phyloP scores from a whole-genome alignment of 352 stramenopile genomes.

The Globisporangium camurandrum region DNA sequence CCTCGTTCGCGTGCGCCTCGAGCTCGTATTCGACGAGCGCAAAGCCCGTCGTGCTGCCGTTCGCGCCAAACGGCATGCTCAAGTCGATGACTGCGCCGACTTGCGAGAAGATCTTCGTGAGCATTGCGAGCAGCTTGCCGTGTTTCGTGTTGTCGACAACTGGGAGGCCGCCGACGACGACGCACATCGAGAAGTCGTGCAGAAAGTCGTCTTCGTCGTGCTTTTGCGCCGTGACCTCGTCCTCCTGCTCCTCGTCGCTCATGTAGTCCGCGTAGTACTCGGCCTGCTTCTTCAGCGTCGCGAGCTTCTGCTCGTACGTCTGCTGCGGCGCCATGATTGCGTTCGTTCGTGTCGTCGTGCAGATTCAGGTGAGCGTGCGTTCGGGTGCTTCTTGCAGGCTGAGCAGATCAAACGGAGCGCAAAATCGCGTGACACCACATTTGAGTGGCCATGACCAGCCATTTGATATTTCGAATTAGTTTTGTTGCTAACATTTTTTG shows the following conservation, averaged over 20 bases:
- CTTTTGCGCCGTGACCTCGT: constrained; percentile 50
- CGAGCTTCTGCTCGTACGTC: constrained; percentile 78
- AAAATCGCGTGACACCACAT: no score
- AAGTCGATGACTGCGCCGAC: constrained; percentile 70
- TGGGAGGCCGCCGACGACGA: constrained; percentile 76
- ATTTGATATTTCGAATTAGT: background rate
- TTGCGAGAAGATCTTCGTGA: constrained; percentile 85
- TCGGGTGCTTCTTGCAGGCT: background rate
- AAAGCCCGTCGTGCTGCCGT: constrained; percentile 63
- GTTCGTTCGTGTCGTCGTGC: constrained; percentile 2
- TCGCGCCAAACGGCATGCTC: constrained; percentile 63
- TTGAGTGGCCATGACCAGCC: constrained; percentile 8
- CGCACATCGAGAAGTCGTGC: constrained; percentile 71
- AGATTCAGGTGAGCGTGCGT: background rate
- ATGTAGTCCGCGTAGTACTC: constrained; percentile 77
- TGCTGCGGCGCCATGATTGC: constrained; percentile 42
- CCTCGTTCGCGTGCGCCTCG: constrained; percentile 66
- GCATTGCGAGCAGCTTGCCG: constrained; percentile 73
- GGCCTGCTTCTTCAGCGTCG: constrained; percentile 55
- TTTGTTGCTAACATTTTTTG: background rate
- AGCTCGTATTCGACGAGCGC: constrained; percentile 80
- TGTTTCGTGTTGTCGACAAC: constrained; percentile 73
- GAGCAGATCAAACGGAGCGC: background rate
- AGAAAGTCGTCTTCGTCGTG: constrained; percentile 72
- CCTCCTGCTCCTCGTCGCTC: constrained; percentile 70